Conservation (phyloP, 1,284 basidiomycete species). For the Leccinum pachyderme region DNA sequence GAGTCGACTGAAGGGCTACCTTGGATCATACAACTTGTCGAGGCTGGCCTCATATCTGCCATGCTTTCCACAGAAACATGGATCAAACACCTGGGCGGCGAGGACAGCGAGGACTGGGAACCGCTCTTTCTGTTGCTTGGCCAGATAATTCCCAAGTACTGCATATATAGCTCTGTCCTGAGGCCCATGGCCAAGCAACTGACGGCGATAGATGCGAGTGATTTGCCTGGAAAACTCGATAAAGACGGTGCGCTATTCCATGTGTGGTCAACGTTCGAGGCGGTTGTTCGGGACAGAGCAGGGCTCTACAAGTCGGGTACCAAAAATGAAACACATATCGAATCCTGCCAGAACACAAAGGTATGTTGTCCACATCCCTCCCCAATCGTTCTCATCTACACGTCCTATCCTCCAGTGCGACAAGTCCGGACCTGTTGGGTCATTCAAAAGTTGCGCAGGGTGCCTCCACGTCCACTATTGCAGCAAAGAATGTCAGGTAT, state of each 20-base stretch:
- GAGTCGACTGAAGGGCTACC: conserved; percentile 29
- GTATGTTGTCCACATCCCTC: conserved; percentile 9
- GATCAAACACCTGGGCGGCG: conserved; percentile 21
- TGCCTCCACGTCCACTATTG: conserved; percentile 33
- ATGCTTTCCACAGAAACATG: conserved; percentile 30
- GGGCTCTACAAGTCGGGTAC: conserved; percentile 7
- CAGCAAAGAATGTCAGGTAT: conserved; percentile 31
- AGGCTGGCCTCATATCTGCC: conserved; percentile 26
- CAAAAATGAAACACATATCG: conserved; percentile 15
- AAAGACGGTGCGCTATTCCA: conserved; percentile 15
- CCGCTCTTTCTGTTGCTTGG: conserved; percentile 25
- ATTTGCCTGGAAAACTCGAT: conserved; percentile 16
- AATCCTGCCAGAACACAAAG: conserved; percentile 30
- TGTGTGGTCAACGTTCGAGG: conserved; percentile 24
- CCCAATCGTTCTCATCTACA: neutral
- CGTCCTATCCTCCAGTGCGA: conserved; percentile 17
- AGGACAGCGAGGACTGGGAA: conserved; percentile 31
- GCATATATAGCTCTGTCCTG: conserved; percentile 24
- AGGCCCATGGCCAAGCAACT: conserved; percentile 17
- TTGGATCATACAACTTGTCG: conserved; percentile 27
- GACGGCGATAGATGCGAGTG: conserved; percentile 14
- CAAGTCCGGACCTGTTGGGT: conserved; percentile 26
- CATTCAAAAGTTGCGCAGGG: conserved; percentile 29
- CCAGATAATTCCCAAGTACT: conserved; percentile 28
- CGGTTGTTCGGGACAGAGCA: conserved; percentile 17